These are phyloP conservation scores for Pseudopyrenochaeta lycopersici DNA, from an alignment of 2,329 filamentous ascomycete species.

Conservation along the genomic window DNA sequence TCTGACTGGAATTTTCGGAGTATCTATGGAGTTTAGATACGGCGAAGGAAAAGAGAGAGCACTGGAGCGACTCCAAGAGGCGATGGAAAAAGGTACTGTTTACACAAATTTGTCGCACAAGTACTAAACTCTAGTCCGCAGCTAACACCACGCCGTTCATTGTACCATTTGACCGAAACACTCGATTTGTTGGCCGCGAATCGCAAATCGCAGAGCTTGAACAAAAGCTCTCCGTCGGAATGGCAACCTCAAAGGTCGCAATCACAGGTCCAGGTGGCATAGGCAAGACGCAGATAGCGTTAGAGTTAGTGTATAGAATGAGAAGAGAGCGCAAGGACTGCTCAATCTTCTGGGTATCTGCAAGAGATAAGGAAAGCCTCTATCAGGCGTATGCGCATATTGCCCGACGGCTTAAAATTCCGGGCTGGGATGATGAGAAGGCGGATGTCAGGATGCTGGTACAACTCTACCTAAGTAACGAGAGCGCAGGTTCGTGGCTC, in stretches of 20 bases:
- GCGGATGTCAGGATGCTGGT: conserved; percentile 27
- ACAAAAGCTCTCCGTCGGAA: not conserved
- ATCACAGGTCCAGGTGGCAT: conserved; percentile 26
- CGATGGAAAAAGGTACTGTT: too few species aligned
- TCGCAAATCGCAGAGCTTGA: not conserved
- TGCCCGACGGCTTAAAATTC: conserved; percentile 38
- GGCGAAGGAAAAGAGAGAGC: conserved; percentile 18
- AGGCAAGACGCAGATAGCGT: conserved; percentile 33
- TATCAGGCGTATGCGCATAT: conserved; percentile 44
- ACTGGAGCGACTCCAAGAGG: conserved; percentile 14
- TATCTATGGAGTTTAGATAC: conserved; percentile 15
- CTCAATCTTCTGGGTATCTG: conserved; percentile 58
- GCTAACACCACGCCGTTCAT: not conserved
- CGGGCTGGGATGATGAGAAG: conserved; percentile 11
- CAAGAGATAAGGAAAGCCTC: conserved; percentile 49
- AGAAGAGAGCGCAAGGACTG: conserved; percentile 45
- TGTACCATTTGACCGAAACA: not conserved
- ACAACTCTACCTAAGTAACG: conserved; percentile 17
- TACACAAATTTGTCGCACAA: too few species aligned
- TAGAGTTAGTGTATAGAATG: conserved; percentile 53
- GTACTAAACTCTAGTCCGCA: not conserved
- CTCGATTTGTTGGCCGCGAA: not conserved
- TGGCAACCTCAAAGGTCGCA: conserved; percentile 5
- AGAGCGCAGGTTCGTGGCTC: conserved; percentile 10
- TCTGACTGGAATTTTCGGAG: conserved; percentile 12